A percentile compares a stretch with the other conserved stretches of the same genome.
phyloP scores from a whole-genome alignment of 148 eudicot species.

The Diospyros kaki region DNA sequence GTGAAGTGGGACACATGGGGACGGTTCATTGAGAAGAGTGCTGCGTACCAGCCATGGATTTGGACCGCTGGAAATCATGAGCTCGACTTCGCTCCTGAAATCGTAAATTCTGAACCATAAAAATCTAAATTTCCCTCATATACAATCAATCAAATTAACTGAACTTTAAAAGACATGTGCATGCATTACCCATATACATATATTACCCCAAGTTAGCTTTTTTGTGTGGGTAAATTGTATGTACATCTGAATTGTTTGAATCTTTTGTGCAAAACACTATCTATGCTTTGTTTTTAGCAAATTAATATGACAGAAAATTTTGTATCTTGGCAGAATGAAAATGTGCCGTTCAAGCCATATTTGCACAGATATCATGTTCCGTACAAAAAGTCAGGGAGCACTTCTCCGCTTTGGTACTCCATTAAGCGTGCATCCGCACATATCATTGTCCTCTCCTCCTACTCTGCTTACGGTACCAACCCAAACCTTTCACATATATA shows the following conservation, averaged over 20 bases:
- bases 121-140: too few species aligned
- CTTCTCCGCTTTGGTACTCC: conserved; percentile 67
- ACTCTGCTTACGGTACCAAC: conserved; percentile 51
- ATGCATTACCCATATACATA: too few species aligned
- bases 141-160: too few species aligned
- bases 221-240: too few species aligned
- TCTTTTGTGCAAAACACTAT: too few species aligned
- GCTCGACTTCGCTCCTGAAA: conserved; percentile 44
- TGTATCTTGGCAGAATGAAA: conserved; percentile 21
- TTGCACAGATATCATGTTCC: conserved; percentile 40
- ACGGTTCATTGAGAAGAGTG: conserved; percentile 44
- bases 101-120: conserved; percentile 19
- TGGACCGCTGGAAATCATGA: conserved; percentile 58
- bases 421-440: conserved; percentile 53
- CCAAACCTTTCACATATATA: too few species aligned
- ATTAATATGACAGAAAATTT: too few species aligned
- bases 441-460: conserved; percentile 58
- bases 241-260: too few species aligned
- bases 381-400: conserved; percentile 37
- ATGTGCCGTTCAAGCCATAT: conserved; percentile 36
- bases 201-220: too few species aligned
- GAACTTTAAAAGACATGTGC: too few species aligned
- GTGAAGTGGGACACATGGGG: conserved; percentile 57
- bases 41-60: conserved; percentile 58
- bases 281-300: too few species aligned